Base-by-base conservation (phyloP, 257 asterid species). In the Voacanga thouarsii region DNA sequence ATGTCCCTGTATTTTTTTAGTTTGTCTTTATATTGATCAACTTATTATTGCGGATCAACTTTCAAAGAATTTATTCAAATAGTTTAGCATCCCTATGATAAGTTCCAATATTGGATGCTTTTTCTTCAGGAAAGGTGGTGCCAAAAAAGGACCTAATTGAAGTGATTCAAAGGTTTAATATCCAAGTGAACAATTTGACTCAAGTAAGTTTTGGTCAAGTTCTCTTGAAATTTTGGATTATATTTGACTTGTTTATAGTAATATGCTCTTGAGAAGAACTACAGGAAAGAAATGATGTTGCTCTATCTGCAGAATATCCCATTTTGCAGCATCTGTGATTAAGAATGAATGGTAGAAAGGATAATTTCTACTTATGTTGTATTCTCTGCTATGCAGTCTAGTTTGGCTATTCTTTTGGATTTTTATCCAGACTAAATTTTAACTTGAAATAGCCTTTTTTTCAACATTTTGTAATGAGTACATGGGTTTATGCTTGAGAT, bases 181-280 rank as follows among this genome's bases (percentile, higher is more conserved):
- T 95, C 88, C 99, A 95, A 89, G 92, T 95, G 82, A 88, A 88
- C 84, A 95, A 95, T 83, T 87, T 95, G 89, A 95, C 99, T 77
- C 99, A 94, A 85, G 99, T 94, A 87, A 89, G 96, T 85, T 74
- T 68, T 75, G 68, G 68, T 68, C 71, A 30, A 70, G 64, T 75
- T 75, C 67, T 39, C 81, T 82, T 37, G 39, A 69, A 60, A 41
- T 21, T 21, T 12, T 75, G 37, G 37, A 37, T 75, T 19, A 30
- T n/a, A 5, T 71, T 66, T 44, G 19, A 41, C 56, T 63, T 30
- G 16, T 59, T 53, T 33, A 23, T 49, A n/a, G 16, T 7, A 19
- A 30, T 26, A 5, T 56, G 3, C 7, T 44, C 21, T 67, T 11
- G 1, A 56, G 51, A 21, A n/a, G 57, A 61, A 57, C 49, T 41